Conservation (phyloP, 306 rosid genomes). For the Neltuma alba region DNA sequence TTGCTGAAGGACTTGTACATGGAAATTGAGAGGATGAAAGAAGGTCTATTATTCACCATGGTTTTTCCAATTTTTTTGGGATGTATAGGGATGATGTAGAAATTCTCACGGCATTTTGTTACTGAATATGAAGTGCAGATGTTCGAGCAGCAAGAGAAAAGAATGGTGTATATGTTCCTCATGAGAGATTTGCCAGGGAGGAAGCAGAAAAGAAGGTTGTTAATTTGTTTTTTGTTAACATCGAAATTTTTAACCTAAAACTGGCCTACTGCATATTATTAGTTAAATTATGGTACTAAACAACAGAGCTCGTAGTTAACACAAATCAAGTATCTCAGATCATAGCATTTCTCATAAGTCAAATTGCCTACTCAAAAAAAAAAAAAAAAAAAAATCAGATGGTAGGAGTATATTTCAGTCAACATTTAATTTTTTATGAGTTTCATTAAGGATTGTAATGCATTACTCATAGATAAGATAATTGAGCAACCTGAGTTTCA, state of each 20-base stretch:
- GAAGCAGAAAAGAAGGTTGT: conserved; percentile 95
- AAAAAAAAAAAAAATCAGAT: neutral
- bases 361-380: too few relatives aligned
- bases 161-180: conserved; percentile 91
- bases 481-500: neutral
- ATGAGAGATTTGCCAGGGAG: conserved; percentile 81
- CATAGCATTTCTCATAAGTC: neutral
- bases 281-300: neutral
- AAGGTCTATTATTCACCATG: conserved; percentile 53
- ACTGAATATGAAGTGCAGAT: conserved; percentile 53
- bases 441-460: neutral
- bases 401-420: neutral
- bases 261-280: neutral
- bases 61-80: conserved; percentile 17
- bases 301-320: neutral
- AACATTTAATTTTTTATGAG: neutral
- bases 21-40: conserved; percentile 93
- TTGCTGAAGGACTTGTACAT: conserved; percentile 83
- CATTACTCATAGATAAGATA: neutral
- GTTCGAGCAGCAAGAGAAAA: conserved; percentile 95
- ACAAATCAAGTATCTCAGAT: neutral
- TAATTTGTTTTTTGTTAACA: neutral
- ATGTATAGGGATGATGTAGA: conserved; percentile 7
- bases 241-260: neutral
- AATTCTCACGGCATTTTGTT: conserved; percentile 13